phyloP scores from a whole-genome alignment of 495 filamentous ascomycete species.

The Lasiosphaeris hirsuta region DNA sequence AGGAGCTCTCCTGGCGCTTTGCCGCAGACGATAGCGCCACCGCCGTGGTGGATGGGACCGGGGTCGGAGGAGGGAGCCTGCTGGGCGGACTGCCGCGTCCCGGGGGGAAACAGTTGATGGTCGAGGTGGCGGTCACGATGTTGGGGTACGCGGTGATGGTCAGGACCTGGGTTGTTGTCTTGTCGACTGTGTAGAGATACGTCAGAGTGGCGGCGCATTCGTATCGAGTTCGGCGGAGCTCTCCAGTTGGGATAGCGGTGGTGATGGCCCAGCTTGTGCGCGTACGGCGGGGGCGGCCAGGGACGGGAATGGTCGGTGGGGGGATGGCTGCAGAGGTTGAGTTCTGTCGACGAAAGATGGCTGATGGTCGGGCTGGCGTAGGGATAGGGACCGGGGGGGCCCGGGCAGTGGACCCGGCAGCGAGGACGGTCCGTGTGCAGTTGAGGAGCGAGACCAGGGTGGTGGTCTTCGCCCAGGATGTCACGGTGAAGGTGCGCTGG shows the following conservation, averaged over 20 bases:
- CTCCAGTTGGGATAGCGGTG: constrained; percentile 8
- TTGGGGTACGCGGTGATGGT: constrained; percentile 8
- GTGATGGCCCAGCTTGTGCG: constrained; percentile 1
- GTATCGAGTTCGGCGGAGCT: constrained; percentile 6
- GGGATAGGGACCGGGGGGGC: not conserved
- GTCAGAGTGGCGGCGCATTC: constrained; percentile 12
- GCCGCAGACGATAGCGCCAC: not conserved
- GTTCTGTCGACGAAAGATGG: not conserved
- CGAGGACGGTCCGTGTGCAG: constrained; percentile 18
- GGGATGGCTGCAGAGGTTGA: not conserved
- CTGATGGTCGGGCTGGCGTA: not conserved
- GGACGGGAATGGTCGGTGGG: not conserved
- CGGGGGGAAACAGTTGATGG: constrained; percentile 3
- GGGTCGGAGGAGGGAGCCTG: not conserved
- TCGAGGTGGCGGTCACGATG: constrained; percentile 6
- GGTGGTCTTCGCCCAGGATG: constrained; percentile 10
- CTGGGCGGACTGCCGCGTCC: not conserved
- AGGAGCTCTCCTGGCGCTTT: not conserved
- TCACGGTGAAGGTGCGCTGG: constrained; percentile 14
- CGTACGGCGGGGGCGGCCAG: not conserved
- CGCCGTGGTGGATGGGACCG: not conserved
- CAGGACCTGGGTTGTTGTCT: constrained; percentile 3
- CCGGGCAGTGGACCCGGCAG: not conserved
- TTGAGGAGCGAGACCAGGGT: constrained; percentile 8
- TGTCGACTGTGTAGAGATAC: constrained; percentile 11